Evolutionary conservation across 257 asterid species (phyloP).

Genomic region (Voacanga thouarsii): DNA sequence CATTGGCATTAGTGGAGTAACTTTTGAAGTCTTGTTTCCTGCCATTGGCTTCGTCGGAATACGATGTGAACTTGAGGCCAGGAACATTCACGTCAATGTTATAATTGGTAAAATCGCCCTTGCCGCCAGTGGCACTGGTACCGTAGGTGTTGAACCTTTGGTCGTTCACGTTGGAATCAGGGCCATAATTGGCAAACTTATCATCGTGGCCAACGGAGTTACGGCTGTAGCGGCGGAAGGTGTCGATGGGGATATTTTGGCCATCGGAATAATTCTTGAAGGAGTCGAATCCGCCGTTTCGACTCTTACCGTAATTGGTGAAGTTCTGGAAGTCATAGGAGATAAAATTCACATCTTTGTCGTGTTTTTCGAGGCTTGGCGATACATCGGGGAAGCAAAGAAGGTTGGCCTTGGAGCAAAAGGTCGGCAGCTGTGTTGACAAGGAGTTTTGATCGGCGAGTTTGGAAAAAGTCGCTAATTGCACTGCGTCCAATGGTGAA

Average conservation of each 20-base stretch:
- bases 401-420: slow-evolving; percentile 62
- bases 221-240: slow-evolving; percentile 82
- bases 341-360: slow-evolving; percentile 40
- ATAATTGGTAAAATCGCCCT: slow-evolving; percentile 52
- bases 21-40: slow-evolving; percentile 44
- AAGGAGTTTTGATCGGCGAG: slow-evolving; percentile 56
- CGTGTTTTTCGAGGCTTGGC: slow-evolving; percentile 55
- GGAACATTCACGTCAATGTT: slow-evolving; percentile 40
- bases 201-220: slow-evolving; percentile 55
- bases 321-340: slow-evolving; percentile 43
- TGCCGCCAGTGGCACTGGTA: slow-evolving; percentile 54
- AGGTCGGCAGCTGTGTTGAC: slow-evolving; percentile 53
- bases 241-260: slow-evolving; percentile 34
- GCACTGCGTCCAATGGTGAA: slow-evolving; percentile 30
- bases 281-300: slow-evolving; percentile 45
- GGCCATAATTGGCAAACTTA: slow-evolving; percentile 48
- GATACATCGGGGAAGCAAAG: slow-evolving; percentile 59
- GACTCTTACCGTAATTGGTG: slow-evolving; percentile 63
- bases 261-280: slow-evolving; percentile 54
- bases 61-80: slow-evolving; percentile 54
- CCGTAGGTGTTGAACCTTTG: slow-evolving; percentile 73
- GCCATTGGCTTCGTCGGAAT: slow-evolving; percentile 55
- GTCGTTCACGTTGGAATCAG: slow-evolving; percentile 46
- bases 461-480: slow-evolving; percentile 28
- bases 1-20: slow-evolving; percentile 47